Base-by-base conservation (phyloP, 805 yeast species). In the Metschnikowia henanensis region DNA sequence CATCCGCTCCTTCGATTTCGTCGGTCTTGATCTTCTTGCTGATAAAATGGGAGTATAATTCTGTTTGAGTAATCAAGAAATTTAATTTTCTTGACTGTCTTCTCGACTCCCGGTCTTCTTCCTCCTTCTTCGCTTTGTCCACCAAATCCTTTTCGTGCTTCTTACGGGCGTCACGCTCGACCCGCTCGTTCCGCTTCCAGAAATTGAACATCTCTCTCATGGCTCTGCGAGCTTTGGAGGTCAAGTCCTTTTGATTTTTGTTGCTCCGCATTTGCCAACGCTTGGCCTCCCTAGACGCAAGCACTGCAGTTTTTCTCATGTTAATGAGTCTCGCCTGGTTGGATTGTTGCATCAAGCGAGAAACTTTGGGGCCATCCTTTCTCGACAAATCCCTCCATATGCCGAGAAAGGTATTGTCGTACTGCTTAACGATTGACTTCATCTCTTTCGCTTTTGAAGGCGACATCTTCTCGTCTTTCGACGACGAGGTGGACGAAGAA, bases 181-280 rank as follows among this genome's bases (percentile, higher is more conserved):
- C 94, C 58, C 95, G 82, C 68, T 94, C 99, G 68, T 91, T 90
- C 57, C 91, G 84, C 66, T 91, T 92, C 99, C 99, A 94, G 76
- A 87, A 94, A 57, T 87, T 87, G 59, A 91, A 83, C 99, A 94
- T 94, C 69, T 94, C 99, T 60, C 98, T 81, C 89, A 92, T 88
- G 39, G 96, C 95, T 61, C 99, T 81, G 66, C 97, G 81, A 4
- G 98, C 97, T 64, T 88, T 87, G 8, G 95, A 84, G 56, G 87
- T 90, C 58, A 91, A 73, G 66, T 94, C 99, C 71, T 94, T 94
- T 59, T 85, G 85, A 53, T 86, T 84, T 61, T 91, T 90, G 64
- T 88, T 92, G 36, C 96, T 91, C 55, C 87, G 81, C 36, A 83
- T 72, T 67, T 91, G 97, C 99, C 99, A 94, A 61, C 95, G 83